Conservation (phyloP, 208 protist genomes). For the Crithidia brevicula region DNA sequence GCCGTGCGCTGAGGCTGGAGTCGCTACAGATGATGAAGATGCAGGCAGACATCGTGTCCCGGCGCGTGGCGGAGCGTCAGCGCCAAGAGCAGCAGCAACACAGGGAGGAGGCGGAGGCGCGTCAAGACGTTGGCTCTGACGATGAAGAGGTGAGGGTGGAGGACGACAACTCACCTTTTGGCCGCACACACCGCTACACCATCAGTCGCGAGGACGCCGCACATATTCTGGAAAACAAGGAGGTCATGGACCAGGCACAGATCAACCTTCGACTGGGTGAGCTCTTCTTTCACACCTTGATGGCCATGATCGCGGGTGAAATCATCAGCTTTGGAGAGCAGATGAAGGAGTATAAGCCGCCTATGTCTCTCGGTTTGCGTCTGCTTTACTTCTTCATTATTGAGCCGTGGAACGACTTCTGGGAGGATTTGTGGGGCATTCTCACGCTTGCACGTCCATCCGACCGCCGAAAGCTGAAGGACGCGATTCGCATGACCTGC, state of each 20-base stretch:
- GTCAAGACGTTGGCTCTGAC: neutral
- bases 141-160: neutral
- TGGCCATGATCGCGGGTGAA: slow-evolving; percentile 42
- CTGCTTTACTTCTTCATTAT: slow-evolving; percentile 46
- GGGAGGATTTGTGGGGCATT: slow-evolving; percentile 38
- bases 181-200: slow-evolving; percentile 7
- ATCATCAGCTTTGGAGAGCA: slow-evolving; percentile 35
- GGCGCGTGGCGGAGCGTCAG: neutral
- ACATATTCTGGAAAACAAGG: slow-evolving; percentile 15
- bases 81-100: neutral
- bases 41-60: neutral
- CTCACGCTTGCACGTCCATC: slow-evolving; percentile 41
- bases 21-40: slow-evolving; percentile 8
- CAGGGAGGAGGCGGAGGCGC: neutral
- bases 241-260: slow-evolving; percentile 19
- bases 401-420: slow-evolving; percentile 56
- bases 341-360: slow-evolving; percentile 43
- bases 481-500: slow-evolving; percentile 56
- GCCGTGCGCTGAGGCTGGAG: neutral
- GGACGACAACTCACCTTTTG: slow-evolving; percentile 13
- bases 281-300: slow-evolving; percentile 32
- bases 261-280: slow-evolving; percentile 32
- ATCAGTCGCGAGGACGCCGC: slow-evolving; percentile 7
- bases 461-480: slow-evolving; percentile 51
- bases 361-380: slow-evolving; percentile 28